Percentiles rank a stretch among this genome's conserved stretches.
Evolutionary conservation across 805 yeast genomes (phyloP).

Genomic region (Torulaspora indica): DNA sequence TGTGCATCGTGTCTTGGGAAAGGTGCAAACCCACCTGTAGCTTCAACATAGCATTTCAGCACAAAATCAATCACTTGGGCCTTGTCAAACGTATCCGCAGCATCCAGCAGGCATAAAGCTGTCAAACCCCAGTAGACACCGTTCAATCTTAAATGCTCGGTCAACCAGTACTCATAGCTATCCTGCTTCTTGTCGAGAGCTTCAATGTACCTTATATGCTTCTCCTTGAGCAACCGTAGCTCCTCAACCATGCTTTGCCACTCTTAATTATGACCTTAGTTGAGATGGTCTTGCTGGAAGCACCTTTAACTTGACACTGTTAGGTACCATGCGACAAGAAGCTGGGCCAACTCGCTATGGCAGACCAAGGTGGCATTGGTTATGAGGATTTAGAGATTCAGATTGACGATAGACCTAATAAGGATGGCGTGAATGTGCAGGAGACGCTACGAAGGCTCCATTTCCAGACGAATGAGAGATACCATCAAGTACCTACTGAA

Average conservation of each 20-base stretch:
- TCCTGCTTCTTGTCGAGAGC: slow-evolving; percentile 51
- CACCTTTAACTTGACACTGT: not conserved
- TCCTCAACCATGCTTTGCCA: not conserved
- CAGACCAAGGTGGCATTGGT: slow-evolving; percentile 8
- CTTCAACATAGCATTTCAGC: slow-evolving; percentile 53
- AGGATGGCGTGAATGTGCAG: slow-evolving; percentile 27
- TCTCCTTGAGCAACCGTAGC: slow-evolving; percentile 33
- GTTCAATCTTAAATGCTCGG: slow-evolving; percentile 84
- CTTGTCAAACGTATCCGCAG: slow-evolving; percentile 53
- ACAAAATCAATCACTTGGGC: slow-evolving; percentile 67
- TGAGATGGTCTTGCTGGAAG: not conserved
- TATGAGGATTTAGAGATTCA: slow-evolving; percentile 24
- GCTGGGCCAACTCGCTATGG: slow-evolving; percentile 7
- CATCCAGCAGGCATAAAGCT: slow-evolving; percentile 58
- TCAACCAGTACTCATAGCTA: slow-evolving; percentile 76
- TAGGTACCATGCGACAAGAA: not conserved
- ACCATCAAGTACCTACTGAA: slow-evolving; percentile 50
- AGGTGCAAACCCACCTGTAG: slow-evolving; percentile 81
- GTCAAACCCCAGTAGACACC: slow-evolving; percentile 96
- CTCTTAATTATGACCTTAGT: not conserved
- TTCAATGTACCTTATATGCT: slow-evolving; percentile 56
- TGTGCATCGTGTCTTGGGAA: slow-evolving; percentile 89
- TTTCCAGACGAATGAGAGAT: slow-evolving; percentile 26
- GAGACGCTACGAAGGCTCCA: slow-evolving; percentile 29
- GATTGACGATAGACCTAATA: slow-evolving; percentile 6